phyloP scores from a whole-genome alignment of 192 early-diverging fungal genomes.

The Entomortierella parvispora region DNA sequence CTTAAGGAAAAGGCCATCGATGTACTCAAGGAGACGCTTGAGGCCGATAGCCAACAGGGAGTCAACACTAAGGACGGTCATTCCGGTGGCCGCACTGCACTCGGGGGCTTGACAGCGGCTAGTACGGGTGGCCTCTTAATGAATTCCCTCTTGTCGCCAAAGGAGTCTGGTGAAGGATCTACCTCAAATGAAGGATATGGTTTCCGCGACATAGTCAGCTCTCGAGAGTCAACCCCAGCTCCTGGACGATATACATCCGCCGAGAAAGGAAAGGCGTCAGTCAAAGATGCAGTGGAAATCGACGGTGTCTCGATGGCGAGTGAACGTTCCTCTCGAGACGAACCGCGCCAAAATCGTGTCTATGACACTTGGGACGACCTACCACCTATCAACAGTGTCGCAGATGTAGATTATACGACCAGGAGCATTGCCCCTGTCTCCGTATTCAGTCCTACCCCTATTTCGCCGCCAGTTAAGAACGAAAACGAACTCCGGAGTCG shows the following conservation, averaged over 20 bases:
- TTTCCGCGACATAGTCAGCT: background rate
- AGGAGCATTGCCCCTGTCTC: background rate
- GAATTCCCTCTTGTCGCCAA: background rate
- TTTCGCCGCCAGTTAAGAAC: background rate
- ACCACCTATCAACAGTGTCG: conserved; percentile 14
- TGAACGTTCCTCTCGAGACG: too few species aligned
- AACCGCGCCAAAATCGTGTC: too few species aligned
- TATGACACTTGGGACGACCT: conserved; percentile 1
- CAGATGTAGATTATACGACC: background rate
- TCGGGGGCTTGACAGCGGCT: background rate
- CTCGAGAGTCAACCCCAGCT: background rate
- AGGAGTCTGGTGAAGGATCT: conserved; percentile 16
- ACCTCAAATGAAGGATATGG: background rate
- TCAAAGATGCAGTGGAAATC: background rate
- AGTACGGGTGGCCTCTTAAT: background rate
- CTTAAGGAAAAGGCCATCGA: background rate
- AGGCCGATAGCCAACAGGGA: conserved; percentile 1
- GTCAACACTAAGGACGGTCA: background rate
- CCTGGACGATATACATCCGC: background rate
- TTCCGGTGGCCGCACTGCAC: background rate
- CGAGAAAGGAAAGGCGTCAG: conserved; percentile 6
- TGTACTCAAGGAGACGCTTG: background rate
- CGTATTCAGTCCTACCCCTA: conserved; percentile 3
- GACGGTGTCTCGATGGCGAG: background rate
- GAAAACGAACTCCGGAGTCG: conserved; percentile 4